phyloP scores from a whole-genome alignment of 768 basidiomycete species.

The Gyrodon lividus region DNA sequence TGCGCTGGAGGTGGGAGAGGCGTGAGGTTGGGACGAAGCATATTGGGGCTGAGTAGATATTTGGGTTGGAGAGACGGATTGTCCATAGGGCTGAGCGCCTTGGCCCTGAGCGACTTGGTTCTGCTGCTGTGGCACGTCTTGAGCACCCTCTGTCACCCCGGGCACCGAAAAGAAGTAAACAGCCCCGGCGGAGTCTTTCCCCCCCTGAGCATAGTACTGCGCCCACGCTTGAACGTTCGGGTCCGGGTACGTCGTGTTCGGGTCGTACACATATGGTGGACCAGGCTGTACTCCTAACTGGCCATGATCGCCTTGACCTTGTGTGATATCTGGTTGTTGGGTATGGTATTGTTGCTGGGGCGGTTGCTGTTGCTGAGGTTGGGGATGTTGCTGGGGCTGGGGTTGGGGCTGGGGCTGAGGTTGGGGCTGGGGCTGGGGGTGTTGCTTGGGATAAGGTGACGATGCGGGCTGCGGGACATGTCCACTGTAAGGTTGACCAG shows the following conservation, averaged over 20 bases:
- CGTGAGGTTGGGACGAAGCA: slow-evolving; percentile 11
- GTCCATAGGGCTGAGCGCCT: slow-evolving; percentile 10
- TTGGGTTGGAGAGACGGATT: slow-evolving; percentile 18
- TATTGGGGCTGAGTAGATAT: slow-evolving; percentile 17
- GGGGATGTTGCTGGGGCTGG: slow-evolving; percentile 19
- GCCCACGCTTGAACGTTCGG: slow-evolving; percentile 87
- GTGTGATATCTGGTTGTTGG: slow-evolving; percentile 22
- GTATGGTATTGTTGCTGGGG: slow-evolving; percentile 21
- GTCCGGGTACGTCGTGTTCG: slow-evolving; percentile 67
- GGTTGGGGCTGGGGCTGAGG: slow-evolving; percentile 22
- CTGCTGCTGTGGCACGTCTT: slow-evolving; percentile 8
- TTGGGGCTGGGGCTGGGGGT: slow-evolving; percentile 30
- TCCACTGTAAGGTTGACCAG: slow-evolving; percentile 22
- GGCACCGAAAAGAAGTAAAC: slow-evolving; percentile 83
- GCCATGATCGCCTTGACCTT: slow-evolving; percentile 19
- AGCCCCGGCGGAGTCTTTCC: slow-evolving; percentile 67
- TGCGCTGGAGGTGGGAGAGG: neutral
- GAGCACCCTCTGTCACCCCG: slow-evolving; percentile 55
- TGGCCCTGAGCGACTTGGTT: slow-evolving; percentile 8
- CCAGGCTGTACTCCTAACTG: slow-evolving; percentile 30
- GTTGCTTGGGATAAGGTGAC: slow-evolving; percentile 33
- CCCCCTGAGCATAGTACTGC: slow-evolving; percentile 80
- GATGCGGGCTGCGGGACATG: slow-evolving; percentile 27
- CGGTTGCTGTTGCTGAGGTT: slow-evolving; percentile 33
- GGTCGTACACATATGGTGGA: slow-evolving; percentile 60